Base-by-base conservation (phyloP, 164 flowering plant species). In the Magnolia sinica region DNA sequence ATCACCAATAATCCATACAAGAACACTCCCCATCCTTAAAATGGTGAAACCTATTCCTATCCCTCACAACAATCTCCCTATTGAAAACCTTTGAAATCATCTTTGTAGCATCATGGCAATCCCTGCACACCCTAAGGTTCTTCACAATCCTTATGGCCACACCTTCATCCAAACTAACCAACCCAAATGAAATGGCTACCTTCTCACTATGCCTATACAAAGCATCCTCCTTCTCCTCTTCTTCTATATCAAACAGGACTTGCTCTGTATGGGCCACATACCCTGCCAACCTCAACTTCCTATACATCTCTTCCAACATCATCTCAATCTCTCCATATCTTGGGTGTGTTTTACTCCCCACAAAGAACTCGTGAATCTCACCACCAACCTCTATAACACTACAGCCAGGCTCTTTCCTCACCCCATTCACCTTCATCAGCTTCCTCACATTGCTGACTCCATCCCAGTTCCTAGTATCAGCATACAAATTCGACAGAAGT, bases 341-440 rank as follows among this genome's bases (percentile, higher is more conserved):
- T 13, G 83, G 85, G 72, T 86, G 89, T 23, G 87, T 72, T 73
- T 81, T 82, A 59, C 87, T 85, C 70, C 89, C 90, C 27, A 73
- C 85, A 75, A 87, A 79, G 78, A 89, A 89, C 78, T 86, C 88
- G 74, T 89, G 92, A 82, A 86, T 85, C 74, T 83, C 83, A 19
- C 89, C 88, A 73, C 74, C 81, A n/a, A 82, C 85, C 76, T 86
- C 90, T 24, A 86, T 82, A n/a, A 83, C 84, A 74, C 90, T 89
- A 73, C 91, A 88, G n/a, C 90, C 91, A n/a, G 90, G 89, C n/a
- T 74, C 81, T 73, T 87, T 87, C 16, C 71, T 84, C 52, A 87
- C 88, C 8, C 87, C 88, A 63, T 55, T 82, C 66, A 69, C 75
- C 76, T 80, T 84, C 92, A 88, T 88, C 7, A 51, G n/a, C 18